Conservation (phyloP, 2,329 filamentous ascomycete species). For the Ceratocystis lukuohia region DNA sequence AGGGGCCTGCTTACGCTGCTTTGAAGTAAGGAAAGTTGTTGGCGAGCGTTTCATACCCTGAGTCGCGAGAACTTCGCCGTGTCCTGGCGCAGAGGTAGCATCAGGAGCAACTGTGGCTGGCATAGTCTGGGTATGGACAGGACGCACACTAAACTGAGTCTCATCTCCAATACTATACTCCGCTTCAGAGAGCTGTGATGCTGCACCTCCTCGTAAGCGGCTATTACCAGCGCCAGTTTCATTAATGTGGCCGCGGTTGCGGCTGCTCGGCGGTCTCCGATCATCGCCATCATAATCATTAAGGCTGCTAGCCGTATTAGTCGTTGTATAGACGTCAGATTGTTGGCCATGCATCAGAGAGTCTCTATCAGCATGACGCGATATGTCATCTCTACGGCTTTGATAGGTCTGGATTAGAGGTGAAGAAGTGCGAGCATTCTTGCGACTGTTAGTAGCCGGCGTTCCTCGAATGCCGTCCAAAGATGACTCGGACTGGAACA, state of each 20-base stretch:
- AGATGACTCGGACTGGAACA: conserved; percentile 12
- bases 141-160: conserved; percentile 38
- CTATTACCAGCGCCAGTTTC: conserved; percentile 13
- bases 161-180: conserved; percentile 46
- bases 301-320: conserved; percentile 15
- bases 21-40: conserved; percentile 48
- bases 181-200: conserved; percentile 26
- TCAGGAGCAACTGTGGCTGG: background rate
- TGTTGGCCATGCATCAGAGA: conserved; percentile 4
- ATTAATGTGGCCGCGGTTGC: conserved; percentile 26
- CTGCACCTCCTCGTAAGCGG: conserved; percentile 30
- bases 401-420: conserved; percentile 14
- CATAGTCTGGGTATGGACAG: conserved; percentile 23
- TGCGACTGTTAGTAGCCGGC: background rate
- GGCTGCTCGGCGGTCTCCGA: conserved; percentile 21
- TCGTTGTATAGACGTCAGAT: conserved; percentile 16
- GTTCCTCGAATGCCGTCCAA: background rate
- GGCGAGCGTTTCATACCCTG: conserved; percentile 52
- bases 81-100: background rate
- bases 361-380: background rate
- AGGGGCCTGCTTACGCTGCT: conserved; percentile 40
- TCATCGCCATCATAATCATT: conserved; percentile 17
- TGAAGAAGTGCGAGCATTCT: conserved; percentile 3
- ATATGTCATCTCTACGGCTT: background rate
- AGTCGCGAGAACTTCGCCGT: background rate